Evolutionary conservation across 1,139 yeast genomes (phyloP).

Genomic region (Magnusiomyces paraingens): DNA sequence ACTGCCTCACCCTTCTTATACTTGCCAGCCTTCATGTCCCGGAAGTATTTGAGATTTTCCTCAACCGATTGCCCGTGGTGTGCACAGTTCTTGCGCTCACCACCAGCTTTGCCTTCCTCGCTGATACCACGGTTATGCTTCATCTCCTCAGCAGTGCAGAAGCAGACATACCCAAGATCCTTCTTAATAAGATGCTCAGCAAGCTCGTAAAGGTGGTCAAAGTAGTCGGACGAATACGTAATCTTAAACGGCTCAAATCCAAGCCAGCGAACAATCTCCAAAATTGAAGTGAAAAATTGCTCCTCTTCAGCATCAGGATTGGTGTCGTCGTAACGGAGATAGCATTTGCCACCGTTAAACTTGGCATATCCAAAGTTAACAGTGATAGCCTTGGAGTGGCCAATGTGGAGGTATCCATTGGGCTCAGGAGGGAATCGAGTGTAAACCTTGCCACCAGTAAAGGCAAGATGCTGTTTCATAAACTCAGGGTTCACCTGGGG

Average conservation of each 20-base stretch:
- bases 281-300: constrained; percentile 86
- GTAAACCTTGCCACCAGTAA: constrained; percentile 73
- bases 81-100: constrained; percentile 66
- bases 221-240: constrained; percentile 89
- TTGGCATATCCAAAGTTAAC: constrained; percentile 94
- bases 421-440: constrained; percentile 95
- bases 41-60: constrained; percentile 79
- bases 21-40: constrained; percentile 85
- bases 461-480: constrained; percentile 69
- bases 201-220: constrained; percentile 79
- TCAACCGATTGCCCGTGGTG: constrained; percentile 65
- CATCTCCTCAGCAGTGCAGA: constrained; percentile 88
- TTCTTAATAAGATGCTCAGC: constrained; percentile 71
- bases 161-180: constrained; percentile 58
- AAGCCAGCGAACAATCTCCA: constrained; percentile 79
- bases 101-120: constrained; percentile 93
- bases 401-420: constrained; percentile 92
- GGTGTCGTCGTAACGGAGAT: constrained; percentile 94
- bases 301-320: constrained; percentile 91
- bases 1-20: constrained; percentile 90
- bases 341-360: constrained; percentile 87
- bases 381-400: constrained; percentile 96
- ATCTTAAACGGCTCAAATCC: constrained; percentile 87
- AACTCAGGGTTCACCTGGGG: constrained; percentile 84
- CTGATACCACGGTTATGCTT: constrained; percentile 84